Conservation (phyloP, 2,329 filamentous ascomycete species). For the Trichocomaceae sp. region DNA sequence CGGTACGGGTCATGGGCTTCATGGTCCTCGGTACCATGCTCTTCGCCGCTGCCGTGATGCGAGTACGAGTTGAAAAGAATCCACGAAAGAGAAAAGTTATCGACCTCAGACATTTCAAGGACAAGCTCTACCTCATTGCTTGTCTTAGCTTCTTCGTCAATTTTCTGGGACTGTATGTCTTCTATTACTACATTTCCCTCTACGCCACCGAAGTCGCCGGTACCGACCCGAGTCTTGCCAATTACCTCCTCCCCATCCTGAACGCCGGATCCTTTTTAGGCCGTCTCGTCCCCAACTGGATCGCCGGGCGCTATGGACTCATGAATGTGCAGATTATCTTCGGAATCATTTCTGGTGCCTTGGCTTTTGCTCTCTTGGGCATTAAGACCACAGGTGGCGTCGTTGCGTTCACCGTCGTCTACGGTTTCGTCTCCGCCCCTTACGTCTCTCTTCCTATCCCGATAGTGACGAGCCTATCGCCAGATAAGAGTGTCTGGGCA, state of each 20-base stretch:
- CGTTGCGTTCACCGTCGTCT: conserved; percentile 6
- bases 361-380: conserved; percentile 9
- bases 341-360: conserved; percentile 8
- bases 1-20: conserved; percentile 9
- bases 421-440: conserved; percentile 5
- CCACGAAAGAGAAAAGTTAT: conserved; percentile 7
- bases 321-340: conserved; percentile 9
- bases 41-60: conserved; percentile 5
- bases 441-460: conserved; percentile 52
- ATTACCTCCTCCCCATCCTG: conserved; percentile 58
- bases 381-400: conserved; percentile 6
- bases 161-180: conserved; percentile 9
- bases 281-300: conserved; percentile 45
- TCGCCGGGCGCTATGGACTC: conserved; percentile 7
- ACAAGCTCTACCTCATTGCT: conserved; percentile 4
- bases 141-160: conserved; percentile 4
- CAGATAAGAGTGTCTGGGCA: conserved; percentile 47
- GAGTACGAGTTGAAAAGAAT: conserved; percentile 2
- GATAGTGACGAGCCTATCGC: conserved; percentile 49
- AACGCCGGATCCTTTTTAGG: conserved; percentile 54
- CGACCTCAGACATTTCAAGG: conserved; percentile 6
- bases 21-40: conserved; percentile 7
- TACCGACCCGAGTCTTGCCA: conserved; percentile 40
- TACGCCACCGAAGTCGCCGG: conserved; percentile 29
- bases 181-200: conserved; percentile 5